Evolutionary conservation across 306 rosid species (phyloP).

Genomic region (Albizia julibrissin): DNA sequence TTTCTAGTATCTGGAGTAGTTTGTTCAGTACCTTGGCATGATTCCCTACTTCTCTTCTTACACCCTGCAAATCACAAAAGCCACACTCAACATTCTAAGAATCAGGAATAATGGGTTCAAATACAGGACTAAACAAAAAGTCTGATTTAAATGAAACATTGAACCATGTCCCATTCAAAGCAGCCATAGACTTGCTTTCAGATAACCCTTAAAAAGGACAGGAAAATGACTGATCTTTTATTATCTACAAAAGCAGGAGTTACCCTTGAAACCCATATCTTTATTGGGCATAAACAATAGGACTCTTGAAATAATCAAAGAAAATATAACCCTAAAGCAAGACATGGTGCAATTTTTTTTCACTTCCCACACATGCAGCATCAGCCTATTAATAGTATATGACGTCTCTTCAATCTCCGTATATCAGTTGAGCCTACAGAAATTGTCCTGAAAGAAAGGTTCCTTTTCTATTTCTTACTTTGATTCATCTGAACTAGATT

Average conservation of each 20-base stretch:
- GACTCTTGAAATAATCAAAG: no score
- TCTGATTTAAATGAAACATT: no score
- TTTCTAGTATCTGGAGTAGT: conserved; percentile 34
- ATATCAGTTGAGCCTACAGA: not conserved
- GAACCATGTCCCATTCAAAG: no score
- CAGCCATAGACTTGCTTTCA: no score
- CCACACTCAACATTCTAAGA: not conserved
- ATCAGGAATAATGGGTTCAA: not conserved
- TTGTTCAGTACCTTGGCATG: conserved; percentile 75
- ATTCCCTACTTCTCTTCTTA: conserved; percentile 91
- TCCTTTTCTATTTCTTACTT: not conserved
- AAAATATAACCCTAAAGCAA: not conserved
- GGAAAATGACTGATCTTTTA: no score
- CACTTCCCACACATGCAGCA: not conserved
- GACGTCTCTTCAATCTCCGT: not conserved
- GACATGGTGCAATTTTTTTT: not conserved
- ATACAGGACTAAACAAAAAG: no score
- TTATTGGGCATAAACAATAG: no score
- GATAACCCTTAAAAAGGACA: no score
- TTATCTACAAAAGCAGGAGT: no score
- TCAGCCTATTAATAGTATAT: not conserved
- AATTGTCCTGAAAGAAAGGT: not conserved
- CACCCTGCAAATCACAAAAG: conserved; percentile 65
- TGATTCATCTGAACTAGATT: not conserved
- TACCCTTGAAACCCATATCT: no score